Evolutionary conservation across 345 rosid genomes (phyloP).

Genomic region (Reutealis trisperma): DNA sequence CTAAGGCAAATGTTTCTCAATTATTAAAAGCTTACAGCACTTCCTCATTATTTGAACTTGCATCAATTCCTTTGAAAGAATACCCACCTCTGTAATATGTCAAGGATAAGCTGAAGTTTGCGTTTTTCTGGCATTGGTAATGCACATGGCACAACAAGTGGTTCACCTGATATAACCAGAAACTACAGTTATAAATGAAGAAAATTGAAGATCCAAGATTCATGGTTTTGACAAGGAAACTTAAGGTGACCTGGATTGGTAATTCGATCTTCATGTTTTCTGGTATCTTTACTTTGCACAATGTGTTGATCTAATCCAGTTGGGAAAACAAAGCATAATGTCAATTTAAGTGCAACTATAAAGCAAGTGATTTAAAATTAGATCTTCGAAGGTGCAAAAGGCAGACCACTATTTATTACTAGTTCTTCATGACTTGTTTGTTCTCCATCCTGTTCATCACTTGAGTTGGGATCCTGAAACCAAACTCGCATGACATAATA

Average conservation of each 20-base stretch:
- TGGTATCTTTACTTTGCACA: conserved; percentile 10
- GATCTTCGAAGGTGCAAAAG: conserved; percentile 13
- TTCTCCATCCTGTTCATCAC: conserved; percentile 21
- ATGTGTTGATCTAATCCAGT: conserved; percentile 26
- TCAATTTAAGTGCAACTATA: background rate
- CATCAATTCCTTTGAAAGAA: background rate
- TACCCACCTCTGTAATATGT: conserved; percentile 58
- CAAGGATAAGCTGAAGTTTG: conserved; percentile 44
- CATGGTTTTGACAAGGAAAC: conserved; percentile 13
- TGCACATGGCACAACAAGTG: conserved; percentile 16
- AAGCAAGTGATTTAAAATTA: conserved; percentile 4
- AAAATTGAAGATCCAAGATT: conserved; percentile 7
- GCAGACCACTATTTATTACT: conserved; percentile 28
- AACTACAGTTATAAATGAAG: conserved; percentile 15
- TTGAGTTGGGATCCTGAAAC: conserved; percentile 20
- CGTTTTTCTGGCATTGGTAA: conserved; percentile 46
- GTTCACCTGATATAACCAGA: conserved; percentile 34
- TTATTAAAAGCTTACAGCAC: background rate
- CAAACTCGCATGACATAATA: conserved; percentile 16
- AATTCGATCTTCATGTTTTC: conserved; percentile 20
- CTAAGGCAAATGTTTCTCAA: background rate
- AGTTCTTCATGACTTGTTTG: conserved; percentile 21
- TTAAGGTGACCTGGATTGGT: conserved; percentile 23
- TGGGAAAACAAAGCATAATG: conserved; percentile 6
- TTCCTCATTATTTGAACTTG: background rate